Evolutionary conservation across 176 grass and related monocot genomes (phyloP), one percentile per base, ranked within the genome.

Genomic region (Oryza brachyantha): DNA sequence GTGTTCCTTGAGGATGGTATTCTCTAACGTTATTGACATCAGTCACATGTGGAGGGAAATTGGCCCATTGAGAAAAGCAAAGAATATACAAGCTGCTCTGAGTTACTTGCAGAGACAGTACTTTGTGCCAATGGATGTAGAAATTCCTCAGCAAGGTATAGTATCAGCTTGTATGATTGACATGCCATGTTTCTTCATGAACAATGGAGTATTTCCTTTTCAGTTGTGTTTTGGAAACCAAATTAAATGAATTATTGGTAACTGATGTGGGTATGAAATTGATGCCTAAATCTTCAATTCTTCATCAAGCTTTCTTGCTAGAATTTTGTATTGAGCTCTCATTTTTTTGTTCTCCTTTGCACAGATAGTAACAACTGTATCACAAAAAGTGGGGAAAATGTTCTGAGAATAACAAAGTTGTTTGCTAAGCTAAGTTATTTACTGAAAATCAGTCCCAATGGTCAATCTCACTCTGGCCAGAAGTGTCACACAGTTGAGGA

Each of bases 1-100:
- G 78, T 94, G 95, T 84, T 98, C 92, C 46, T 78, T 94, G 85
- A 90, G 84, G 79, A 86, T 98, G 95, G 92, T 86, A 22, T 98
- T 98, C 64, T 43, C 86, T 48, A 90, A 83, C 65, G 61, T 98
- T 85, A 40, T 98, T 78, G 95, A 98, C 75, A 75, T 98, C 78
- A 89, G 83, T 70, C 89, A 98, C 83, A 76, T 98, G 72, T 90
- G 90, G 79, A 88, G 87, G 72, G 80, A 98, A 88, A 89, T 92
- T 42, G 77, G 85, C 11, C 87, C 92, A 74, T 83, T 92, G 68
- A 94, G 87, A 85, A 98, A 92, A 86, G 87, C 92, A 1, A 90
- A 89, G 69, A 94, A 94, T 87, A 76, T 94, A 81, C 79, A 84
- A 63, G 80, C 87, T 59, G 79, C 91, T 79, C 81, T 97, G 22